phyloP scores from a whole-genome alignment of 1,284 basidiomycete genomes.

The Pseudozyma sp. region DNA sequence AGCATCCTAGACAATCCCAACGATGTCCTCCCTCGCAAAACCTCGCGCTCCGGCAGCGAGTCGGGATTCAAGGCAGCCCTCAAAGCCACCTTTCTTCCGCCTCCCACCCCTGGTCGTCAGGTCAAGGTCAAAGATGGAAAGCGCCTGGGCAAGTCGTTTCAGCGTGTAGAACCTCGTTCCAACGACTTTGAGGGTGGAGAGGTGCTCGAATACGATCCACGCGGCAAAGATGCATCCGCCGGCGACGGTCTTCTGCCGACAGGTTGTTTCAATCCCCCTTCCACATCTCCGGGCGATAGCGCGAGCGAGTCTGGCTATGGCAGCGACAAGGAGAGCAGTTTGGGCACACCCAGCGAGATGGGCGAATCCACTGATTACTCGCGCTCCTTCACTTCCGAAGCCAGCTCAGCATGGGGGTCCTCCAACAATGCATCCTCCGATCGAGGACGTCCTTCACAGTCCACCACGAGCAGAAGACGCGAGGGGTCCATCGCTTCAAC shows the following conservation, averaged over 20 bases:
- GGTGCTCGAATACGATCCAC: slow-evolving; percentile 56
- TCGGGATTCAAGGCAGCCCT: slow-evolving; percentile 45
- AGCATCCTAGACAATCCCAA: slow-evolving; percentile 57
- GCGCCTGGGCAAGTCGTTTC: slow-evolving; percentile 56
- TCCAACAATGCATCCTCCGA: slow-evolving; percentile 13
- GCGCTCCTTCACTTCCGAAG: slow-evolving; percentile 22
- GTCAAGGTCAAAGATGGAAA: slow-evolving; percentile 49
- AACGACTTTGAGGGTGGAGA: slow-evolving; percentile 50
- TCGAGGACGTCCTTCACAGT: slow-evolving; percentile 3
- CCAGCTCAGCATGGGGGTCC: slow-evolving; percentile 22
- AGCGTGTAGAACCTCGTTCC: slow-evolving; percentile 40
- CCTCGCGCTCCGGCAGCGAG: slow-evolving; percentile 23
- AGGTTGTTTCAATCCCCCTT: slow-evolving; percentile 15
- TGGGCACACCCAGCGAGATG: slow-evolving; percentile 28
- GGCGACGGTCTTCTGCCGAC: slow-evolving; percentile 54
- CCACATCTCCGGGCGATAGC: slow-evolving; percentile 11
- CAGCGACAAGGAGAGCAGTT: slow-evolving; percentile 39
- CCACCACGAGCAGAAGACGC: slow-evolving; percentile 14
- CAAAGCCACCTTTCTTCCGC: slow-evolving; percentile 57
- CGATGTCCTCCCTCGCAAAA: slow-evolving; percentile 36
- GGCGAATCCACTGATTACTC: slow-evolving; percentile 22
- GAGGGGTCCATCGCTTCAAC: slow-evolving; percentile 30
- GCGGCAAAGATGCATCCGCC: slow-evolving; percentile 45
- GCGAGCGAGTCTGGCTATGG: slow-evolving; percentile 43
- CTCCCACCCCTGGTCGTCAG: slow-evolving; percentile 49